Conservation (phyloP, 306 rosid species). For the Erythrophleum fordii region DNA sequence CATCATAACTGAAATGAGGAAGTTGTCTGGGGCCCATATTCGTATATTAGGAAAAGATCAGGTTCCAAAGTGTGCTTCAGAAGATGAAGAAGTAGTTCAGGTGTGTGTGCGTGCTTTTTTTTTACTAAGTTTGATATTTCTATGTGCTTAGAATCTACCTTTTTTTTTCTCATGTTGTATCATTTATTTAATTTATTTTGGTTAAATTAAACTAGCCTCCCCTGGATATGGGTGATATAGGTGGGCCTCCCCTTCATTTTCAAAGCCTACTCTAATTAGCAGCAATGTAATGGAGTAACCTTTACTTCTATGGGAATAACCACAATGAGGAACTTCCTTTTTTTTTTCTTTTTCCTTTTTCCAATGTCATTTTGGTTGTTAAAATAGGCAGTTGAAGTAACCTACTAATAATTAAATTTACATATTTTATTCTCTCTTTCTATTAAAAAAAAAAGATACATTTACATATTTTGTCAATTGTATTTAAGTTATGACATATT, state of each 20-base stretch:
- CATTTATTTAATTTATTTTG: slow-evolving; percentile 5
- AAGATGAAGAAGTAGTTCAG: slow-evolving; percentile 93
- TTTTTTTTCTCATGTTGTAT: slow-evolving; percentile 19
- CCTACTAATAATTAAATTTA: slow-evolving; percentile 21
- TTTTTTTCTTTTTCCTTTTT: background rate
- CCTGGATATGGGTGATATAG: slow-evolving; percentile 18
- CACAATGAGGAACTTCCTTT: background rate
- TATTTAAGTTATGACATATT: slow-evolving; percentile 7
- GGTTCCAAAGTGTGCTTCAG: slow-evolving; percentile 81
- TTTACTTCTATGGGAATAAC: slow-evolving; percentile 10
- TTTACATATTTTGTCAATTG: background rate
- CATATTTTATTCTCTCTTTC: slow-evolving; percentile 14
- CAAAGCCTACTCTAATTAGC: background rate
- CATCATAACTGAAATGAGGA: slow-evolving; percentile 93
- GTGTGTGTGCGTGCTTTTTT: slow-evolving; percentile 53
- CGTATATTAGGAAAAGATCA: slow-evolving; percentile 88
- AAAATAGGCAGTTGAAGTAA: slow-evolving; percentile 23
- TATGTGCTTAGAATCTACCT: slow-evolving; percentile 26
- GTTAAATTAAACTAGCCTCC: slow-evolving; percentile 3
- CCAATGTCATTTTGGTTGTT: slow-evolving; percentile 22
- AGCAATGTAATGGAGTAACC: background rate
- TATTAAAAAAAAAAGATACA: background rate
- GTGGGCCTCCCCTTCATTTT: slow-evolving; percentile 9
- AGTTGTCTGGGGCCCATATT: slow-evolving; percentile 85
- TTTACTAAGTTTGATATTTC: slow-evolving; percentile 20